Evolutionary conservation across 441 rosid genomes (phyloP).

Genomic region (Croton setiger): DNA sequence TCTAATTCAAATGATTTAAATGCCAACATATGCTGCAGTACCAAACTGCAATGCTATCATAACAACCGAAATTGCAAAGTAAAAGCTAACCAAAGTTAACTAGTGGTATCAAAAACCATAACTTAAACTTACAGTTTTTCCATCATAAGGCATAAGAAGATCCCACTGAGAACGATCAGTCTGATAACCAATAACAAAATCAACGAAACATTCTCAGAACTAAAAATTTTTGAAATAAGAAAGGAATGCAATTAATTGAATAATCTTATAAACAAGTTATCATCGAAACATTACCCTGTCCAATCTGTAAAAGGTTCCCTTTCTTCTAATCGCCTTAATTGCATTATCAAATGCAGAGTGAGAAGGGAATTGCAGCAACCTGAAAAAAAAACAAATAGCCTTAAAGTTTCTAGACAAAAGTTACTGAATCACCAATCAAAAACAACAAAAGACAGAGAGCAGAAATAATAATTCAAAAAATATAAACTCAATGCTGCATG

Average conservation of each 20-base stretch:
- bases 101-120: not conserved
- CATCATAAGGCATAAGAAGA: slow-evolving; percentile 43
- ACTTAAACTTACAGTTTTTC: slow-evolving; percentile 62
- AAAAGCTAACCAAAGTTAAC: slow-evolving; percentile 7
- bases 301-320: slow-evolving; percentile 50
- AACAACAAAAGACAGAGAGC: not conserved
- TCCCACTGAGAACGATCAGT: slow-evolving; percentile 57
- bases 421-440: not conserved
- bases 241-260: slow-evolving; percentile 3
- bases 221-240: slow-evolving; percentile 1
- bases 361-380: slow-evolving; percentile 64
- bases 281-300: slow-evolving; percentile 49
- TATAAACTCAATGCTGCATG: not conserved
- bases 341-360: slow-evolving; percentile 42
- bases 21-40: not conserved
- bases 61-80: not conserved
- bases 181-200: slow-evolving; percentile 36
- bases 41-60: not conserved
- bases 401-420: not conserved
- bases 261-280: not conserved
- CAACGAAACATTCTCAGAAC: not conserved
- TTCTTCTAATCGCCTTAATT: slow-evolving; percentile 32
- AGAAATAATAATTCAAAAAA: not conserved
- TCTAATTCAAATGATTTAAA: not conserved
- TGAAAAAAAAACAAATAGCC: slow-evolving; percentile 27